Evolutionary conservation across 2,329 filamentous ascomycete genomes (phyloP).

Genomic region (Fusarium incarnatum): DNA sequence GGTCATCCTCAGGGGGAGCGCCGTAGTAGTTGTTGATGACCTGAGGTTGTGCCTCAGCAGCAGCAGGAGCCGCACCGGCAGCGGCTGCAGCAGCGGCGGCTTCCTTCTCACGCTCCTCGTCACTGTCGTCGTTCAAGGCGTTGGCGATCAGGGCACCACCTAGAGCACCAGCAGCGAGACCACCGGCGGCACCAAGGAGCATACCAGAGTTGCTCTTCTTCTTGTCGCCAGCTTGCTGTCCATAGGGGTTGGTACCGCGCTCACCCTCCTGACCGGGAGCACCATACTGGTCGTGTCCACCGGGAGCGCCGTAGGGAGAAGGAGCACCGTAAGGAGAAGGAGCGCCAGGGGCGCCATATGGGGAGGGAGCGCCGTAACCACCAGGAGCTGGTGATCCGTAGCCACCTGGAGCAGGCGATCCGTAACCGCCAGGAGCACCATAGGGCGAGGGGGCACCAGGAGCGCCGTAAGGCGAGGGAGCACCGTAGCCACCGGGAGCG

Average conservation of each 20-base stretch:
- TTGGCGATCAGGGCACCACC: conserved; percentile 70
- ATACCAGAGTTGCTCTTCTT: conserved; percentile 63
- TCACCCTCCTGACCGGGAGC: conserved; percentile 20
- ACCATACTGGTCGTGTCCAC: conserved; percentile 15
- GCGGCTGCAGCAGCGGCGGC: conserved; percentile 21
- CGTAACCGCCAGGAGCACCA: conserved; percentile 28
- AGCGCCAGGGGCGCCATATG: conserved; percentile 20
- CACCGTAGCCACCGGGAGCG: conserved; percentile 36
- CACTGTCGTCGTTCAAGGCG: conserved; percentile 55
- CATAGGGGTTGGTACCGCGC: conserved; percentile 35
- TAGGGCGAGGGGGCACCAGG: conserved; percentile 39
- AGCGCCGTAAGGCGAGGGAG: conserved; percentile 29
- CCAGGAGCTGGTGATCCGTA: conserved; percentile 32
- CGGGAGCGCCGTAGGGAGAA: conserved; percentile 23
- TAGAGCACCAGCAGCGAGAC: conserved; percentile 67
- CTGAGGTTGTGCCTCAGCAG: not conserved
- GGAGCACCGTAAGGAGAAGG: conserved; percentile 28
- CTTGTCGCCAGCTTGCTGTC: conserved; percentile 36
- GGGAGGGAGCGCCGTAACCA: conserved; percentile 34
- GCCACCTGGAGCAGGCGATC: conserved; percentile 36
- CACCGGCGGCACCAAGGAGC: conserved; percentile 69
- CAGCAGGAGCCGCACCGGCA: not conserved
- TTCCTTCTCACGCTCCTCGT: conserved; percentile 32
- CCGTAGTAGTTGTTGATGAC: conserved; percentile 33
- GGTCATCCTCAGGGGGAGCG: conserved; percentile 34